Base-by-base conservation (phyloP, 805 yeast genomes). In the Maudiozyma barnettii region DNA sequence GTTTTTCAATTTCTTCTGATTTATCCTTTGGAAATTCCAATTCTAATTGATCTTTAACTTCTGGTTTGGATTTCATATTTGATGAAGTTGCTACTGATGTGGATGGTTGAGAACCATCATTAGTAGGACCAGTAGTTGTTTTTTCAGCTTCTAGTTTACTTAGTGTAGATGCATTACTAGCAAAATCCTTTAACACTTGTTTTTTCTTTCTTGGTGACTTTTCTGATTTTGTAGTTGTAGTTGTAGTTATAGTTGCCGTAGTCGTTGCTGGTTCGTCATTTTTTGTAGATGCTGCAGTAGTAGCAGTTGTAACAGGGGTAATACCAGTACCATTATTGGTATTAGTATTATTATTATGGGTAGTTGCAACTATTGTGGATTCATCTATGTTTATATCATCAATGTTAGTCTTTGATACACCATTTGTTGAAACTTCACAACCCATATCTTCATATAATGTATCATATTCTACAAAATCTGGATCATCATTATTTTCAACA, bases 401-500 rank as follows among this genome's bases (percentile, higher is more conserved):
- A 23, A 44, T 45, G 5, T 18, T 30, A 13, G 21, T 43, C 16
- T 26, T 41, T 10, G 18, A 22, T 16, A 29, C 36, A 7, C 36
- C 19, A 29, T 7, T 23, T 13, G 74, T 81, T 40, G 89, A 21
- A 13, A 13, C 52, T 51, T 63, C 65, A 47, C 66, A 75, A 40
- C 82, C 89, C 56, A 93, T 74, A 50, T 81, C 87, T 55, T 93
- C 97, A 66, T 91, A 93, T 51, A 91, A 78, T 13, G 87, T 89
- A 56, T 90, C 96, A 65, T 91, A 95, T 60, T 89, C 97, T 31
- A 90, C 83, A 64, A 89, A 91, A 58, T 90, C 96, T 4, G 81
- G 90, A 47, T 89, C 96, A 65, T 84, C 93, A 61, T 91, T 91
- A 52, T 88, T 84, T 56, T 93, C 98, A 29, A 93, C 93, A 64